Evolutionary conservation across 2,329 filamentous ascomycete species (phyloP).

Genomic region (Penicillium sp.): DNA sequence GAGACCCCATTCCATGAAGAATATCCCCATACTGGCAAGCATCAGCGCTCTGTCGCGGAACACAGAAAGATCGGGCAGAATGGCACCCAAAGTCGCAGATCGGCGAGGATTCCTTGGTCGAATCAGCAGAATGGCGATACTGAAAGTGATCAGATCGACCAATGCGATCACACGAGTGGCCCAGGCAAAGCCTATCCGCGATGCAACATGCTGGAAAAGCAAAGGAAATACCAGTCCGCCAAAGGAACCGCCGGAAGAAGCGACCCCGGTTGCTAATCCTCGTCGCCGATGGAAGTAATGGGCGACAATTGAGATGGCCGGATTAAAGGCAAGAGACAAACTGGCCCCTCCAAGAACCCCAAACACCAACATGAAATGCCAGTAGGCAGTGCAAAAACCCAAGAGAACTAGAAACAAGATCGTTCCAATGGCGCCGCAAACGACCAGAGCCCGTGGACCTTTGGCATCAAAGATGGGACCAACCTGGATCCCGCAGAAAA

Average conservation of each 20-base stretch:
- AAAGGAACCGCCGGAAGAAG: constrained; percentile 17
- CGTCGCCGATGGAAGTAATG: constrained; percentile 17
- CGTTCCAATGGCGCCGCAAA: constrained; percentile 20
- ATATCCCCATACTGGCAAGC: constrained; percentile 30
- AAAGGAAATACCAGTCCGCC: constrained; percentile 22
- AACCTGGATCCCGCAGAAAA: constrained; percentile 28
- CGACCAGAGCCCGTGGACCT: constrained; percentile 24
- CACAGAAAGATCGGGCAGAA: constrained; percentile 18
- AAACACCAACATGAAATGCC: constrained; percentile 19
- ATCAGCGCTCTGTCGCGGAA: constrained; percentile 15
- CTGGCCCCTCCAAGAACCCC: constrained; percentile 16
- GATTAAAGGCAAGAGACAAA: constrained; percentile 20
- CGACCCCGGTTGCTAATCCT: constrained; percentile 17
- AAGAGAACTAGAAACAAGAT: constrained; percentile 33
- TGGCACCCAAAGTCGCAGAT: constrained; percentile 3
- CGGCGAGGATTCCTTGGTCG: constrained; percentile 12
- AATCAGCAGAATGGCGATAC: constrained; percentile 16
- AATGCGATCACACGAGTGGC: constrained; percentile 16
- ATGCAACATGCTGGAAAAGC: constrained; percentile 14
- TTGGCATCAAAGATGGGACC: constrained; percentile 34
- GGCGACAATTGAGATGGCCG: constrained; percentile 17
- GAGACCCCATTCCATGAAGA: constrained; percentile 37
- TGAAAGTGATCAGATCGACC: constrained; percentile 15
- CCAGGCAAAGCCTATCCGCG: constrained; percentile 19
- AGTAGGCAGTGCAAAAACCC: constrained; percentile 16